Base-by-base conservation (phyloP, 192 early-diverging fungal species). In the Coemansia sp. region DNA sequence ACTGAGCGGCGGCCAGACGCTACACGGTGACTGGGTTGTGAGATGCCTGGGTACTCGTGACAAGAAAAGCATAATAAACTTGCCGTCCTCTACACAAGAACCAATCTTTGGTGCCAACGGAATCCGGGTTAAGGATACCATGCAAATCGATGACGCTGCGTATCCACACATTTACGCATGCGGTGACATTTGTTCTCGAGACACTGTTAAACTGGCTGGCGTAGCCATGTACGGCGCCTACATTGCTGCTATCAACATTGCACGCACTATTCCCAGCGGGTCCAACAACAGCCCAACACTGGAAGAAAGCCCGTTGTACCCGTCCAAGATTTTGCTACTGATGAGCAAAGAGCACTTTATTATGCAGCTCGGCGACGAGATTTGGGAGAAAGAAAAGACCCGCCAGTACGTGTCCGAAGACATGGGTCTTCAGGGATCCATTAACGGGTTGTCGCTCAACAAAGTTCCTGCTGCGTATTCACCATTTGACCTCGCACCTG, bases 81-180 rank as follows among this genome's bases (percentile, higher is more conserved):
- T 71, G 9, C 23, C 50, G 1, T 25, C 12, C 5, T 17, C 48
- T 2, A 15, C 18, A 1, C 34, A 31, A 5, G 40, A 12, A 14
- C 60, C 52, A 7, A 15, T 75, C 0, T 38, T 69, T 18, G 65
- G 60, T 1, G 18, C 34, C 7, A 28, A 51, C 1, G 71, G 74
- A 0, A 66, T 82, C 17, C 68, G 68, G 0, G 87, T 88, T 20
- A 73, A 67, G 37, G 81, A 82, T n/a, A 91, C 90, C 1, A 79
- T 92, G 52, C 93, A 95, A 68, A 64, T 93, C 3, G 71, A 73
- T 18, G 81, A 86, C 49, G 57, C 59, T 4, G 25, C 48, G 3
- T 83, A 83, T 65, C 73, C 85, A 3, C 72, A 92, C 66, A 87
- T 94, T 31, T 94, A 86, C 64, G 86, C 89, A 11, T 70, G 82